Conservation (phyloP, 495 filamentous ascomycete genomes). For the Tuber brumale region DNA sequence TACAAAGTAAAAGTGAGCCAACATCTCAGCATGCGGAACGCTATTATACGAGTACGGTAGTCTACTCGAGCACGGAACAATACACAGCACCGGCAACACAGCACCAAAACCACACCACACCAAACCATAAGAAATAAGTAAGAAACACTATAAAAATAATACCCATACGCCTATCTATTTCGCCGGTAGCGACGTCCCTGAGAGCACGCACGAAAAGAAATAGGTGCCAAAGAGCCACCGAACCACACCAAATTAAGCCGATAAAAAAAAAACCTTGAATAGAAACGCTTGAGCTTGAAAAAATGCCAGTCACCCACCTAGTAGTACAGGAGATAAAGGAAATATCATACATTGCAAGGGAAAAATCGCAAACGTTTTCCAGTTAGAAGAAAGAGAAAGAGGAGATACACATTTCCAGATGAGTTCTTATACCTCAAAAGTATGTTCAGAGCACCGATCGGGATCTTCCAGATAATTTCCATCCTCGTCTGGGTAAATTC, state of each 20-base stretch:
- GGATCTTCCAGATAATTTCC: background rate
- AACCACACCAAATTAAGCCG: background rate
- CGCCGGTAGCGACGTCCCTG: background rate
- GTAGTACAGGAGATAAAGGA: background rate
- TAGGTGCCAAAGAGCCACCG: background rate
- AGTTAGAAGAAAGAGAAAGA: background rate
- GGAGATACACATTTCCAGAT: background rate
- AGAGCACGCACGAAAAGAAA: background rate
- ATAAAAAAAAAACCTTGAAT: background rate
- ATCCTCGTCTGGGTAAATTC: slow-evolving; percentile 12
- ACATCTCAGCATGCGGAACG: background rate
- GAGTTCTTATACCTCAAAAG: background rate
- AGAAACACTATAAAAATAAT: background rate
- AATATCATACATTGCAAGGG: background rate
- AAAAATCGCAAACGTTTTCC: background rate
- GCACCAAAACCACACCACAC: background rate
- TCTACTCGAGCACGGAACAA: no score
- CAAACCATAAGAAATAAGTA: background rate
- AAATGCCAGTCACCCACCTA: background rate
- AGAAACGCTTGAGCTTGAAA: background rate
- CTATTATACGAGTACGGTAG: background rate
- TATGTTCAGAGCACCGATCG: background rate
- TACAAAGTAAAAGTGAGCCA: background rate
- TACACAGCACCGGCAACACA: background rate
- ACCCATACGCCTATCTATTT: background rate